phyloP scores from a whole-genome alignment of 345 rosid genomes.

The Ceriops tagal region DNA sequence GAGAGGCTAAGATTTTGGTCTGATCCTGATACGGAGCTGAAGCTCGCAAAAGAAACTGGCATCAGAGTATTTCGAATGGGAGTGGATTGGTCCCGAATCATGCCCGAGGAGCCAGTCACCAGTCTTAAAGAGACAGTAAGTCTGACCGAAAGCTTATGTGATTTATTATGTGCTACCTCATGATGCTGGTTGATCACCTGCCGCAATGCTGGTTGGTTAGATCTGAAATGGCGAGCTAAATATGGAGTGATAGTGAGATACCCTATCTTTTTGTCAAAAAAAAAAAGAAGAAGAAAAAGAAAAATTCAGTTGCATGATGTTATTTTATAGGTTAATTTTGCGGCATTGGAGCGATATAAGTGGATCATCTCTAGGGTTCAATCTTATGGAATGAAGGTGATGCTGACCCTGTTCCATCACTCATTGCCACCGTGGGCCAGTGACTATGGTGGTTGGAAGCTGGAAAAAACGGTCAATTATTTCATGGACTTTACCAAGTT shows the following conservation, averaged over 20 bases:
- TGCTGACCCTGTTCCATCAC: constrained; percentile 94
- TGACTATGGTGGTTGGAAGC: constrained; percentile 96
- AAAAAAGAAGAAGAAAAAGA: no score
- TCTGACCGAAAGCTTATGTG: constrained; percentile 21
- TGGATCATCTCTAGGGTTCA: constrained; percentile 80
- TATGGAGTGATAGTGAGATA: neutral
- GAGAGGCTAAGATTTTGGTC: constrained; percentile 94
- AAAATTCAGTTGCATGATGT: constrained; percentile 6
- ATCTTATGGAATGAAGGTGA: constrained; percentile 89
- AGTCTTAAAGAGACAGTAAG: constrained; percentile 66
- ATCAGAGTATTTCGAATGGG: constrained; percentile 85
- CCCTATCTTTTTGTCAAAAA: neutral
- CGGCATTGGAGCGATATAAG: constrained; percentile 81
- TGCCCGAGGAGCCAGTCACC: constrained; percentile 81
- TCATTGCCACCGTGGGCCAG: constrained; percentile 97
- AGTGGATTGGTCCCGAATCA: constrained; percentile 82
- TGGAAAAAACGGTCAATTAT: constrained; percentile 86
- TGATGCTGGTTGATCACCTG: constrained; percentile 3
- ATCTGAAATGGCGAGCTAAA: constrained; percentile 8
- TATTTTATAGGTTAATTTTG: constrained; percentile 65
- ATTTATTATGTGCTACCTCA: constrained; percentile 13
- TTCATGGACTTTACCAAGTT: constrained; percentile 86
- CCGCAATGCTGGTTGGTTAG: constrained; percentile 9
- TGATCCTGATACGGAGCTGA: constrained; percentile 89
- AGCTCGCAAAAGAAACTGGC: constrained; percentile 83